Evolutionary conservation across 768 basidiomycete species (phyloP).

Genomic region (Boletus vinaceobasis): DNA sequence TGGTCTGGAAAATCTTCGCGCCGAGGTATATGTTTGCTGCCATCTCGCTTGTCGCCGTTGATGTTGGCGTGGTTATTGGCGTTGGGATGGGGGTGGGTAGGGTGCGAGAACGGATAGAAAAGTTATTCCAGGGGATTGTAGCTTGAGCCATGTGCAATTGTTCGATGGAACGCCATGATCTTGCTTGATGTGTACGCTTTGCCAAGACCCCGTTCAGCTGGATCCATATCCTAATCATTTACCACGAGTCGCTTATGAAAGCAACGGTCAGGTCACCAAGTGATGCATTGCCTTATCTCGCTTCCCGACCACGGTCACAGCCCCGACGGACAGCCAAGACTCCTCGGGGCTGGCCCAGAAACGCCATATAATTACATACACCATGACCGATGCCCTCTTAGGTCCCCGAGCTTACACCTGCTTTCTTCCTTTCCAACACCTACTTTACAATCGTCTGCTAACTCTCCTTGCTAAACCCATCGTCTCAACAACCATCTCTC

Average conservation of each 20-base stretch:
- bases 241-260: not conserved
- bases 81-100: slow-evolving; percentile 21
- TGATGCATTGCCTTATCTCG: slow-evolving; percentile 5
- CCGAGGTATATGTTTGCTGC: slow-evolving; percentile 88
- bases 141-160: not conserved
- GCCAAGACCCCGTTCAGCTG: not conserved
- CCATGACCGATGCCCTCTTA: not conserved
- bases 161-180: not conserved
- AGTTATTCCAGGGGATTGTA: slow-evolving; percentile 14
- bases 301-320: not conserved
- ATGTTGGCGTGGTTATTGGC: slow-evolving; percentile 46
- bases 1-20: slow-evolving; percentile 99
- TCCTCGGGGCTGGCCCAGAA: slow-evolving; percentile 21
- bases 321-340: not conserved
- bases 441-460: not conserved
- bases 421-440: slow-evolving; percentile 7
- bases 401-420: not conserved
- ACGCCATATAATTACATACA: slow-evolving; percentile 18
- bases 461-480: not conserved
- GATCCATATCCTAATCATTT: not conserved
- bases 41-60: slow-evolving; percentile 62
- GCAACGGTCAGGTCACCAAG: not conserved
- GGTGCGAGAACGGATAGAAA: slow-evolving; percentile 21
- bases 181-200: too few species aligned
- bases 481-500: not conserved